Evolutionary conservation across 78 protist species (phyloP).

Genomic region (Dictyostelium capitatum): DNA sequence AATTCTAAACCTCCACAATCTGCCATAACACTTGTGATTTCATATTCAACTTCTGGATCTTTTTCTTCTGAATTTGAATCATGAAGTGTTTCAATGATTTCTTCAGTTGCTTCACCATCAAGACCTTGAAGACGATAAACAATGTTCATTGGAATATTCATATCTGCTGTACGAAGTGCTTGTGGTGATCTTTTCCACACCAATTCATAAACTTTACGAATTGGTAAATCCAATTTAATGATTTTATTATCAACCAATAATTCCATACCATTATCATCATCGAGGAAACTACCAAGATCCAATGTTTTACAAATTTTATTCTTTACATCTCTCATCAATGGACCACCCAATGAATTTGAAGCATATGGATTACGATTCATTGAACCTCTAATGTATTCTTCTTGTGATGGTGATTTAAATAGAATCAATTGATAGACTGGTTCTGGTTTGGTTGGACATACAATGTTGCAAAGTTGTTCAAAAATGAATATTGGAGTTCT

Average conservation of each 20-base stretch:
- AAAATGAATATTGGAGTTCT: constrained; percentile 82
- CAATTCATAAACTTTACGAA: constrained; percentile 88
- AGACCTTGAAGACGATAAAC: constrained; percentile 91
- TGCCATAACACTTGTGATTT: constrained; percentile 73
- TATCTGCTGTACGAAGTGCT: constrained; percentile 21
- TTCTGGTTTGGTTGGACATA: constrained; percentile 84
- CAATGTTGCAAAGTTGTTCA: constrained; percentile 88
- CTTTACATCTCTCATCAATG: constrained; percentile 95
- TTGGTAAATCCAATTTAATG: constrained; percentile 92
- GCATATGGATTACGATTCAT: constrained; percentile 92
- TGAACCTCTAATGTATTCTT: constrained; percentile 95
- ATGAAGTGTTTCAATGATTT: constrained; percentile 70
- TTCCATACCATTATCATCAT: constrained; percentile 96
- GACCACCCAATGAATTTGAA: constrained; percentile 79
- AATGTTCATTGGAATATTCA: constrained; percentile 89
- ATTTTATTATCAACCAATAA: constrained; percentile 92
- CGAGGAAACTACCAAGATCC: constrained; percentile 85
- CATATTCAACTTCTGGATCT: constrained; percentile 89
- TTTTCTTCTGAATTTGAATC: constrained; percentile 56
- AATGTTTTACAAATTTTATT: constrained; percentile 90
- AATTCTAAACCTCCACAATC: constrained; percentile 78
- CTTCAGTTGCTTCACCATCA: constrained; percentile 96
- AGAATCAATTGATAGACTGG: constrained; percentile 80
- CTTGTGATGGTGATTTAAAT: constrained; percentile 91
- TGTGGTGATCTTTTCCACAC: constrained; percentile 82